Percentiles rank a stretch among this genome's conserved stretches.
These are phyloP conservation scores for Phtheirospermum japonicum DNA, from an alignment of 257 asterid species.

Conservation along the genomic window DNA sequence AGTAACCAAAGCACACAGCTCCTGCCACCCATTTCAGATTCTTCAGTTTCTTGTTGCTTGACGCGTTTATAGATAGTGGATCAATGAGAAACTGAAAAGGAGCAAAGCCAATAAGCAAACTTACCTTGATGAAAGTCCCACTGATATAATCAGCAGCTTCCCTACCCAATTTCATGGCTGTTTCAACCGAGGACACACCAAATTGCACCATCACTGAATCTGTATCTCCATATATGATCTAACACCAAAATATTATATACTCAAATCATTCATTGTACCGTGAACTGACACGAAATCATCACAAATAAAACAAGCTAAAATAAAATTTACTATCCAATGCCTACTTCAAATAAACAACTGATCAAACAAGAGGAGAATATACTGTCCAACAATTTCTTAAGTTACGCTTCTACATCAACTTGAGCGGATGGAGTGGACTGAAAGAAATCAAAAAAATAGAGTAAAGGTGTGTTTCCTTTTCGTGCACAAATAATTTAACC, in stretches of 20 bases:
- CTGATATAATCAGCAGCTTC: slow-evolving; percentile 96
- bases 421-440: no score
- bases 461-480: no score
- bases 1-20: slow-evolving; percentile 17
- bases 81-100: slow-evolving; percentile 13
- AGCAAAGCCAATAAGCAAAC: slow-evolving; percentile 20
- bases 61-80: slow-evolving; percentile 14
- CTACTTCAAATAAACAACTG: slow-evolving; percentile 6
- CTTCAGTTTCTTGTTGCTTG: slow-evolving; percentile 14
- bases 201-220: slow-evolving; percentile 99
- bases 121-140: slow-evolving; percentile 80
- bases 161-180: slow-evolving; percentile 90
- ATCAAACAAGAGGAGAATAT: slow-evolving; percentile 9
- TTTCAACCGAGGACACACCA: slow-evolving; percentile 87
- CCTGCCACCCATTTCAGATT: slow-evolving; percentile 19
- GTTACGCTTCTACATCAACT: no score
- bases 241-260: slow-evolving; percentile 27
- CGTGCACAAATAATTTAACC: no score
- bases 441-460: no score
- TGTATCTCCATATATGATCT: slow-evolving; percentile 99
- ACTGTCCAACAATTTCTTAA: background rate
- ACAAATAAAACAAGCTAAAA: slow-evolving; percentile 9
- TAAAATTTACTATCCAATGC: background rate
- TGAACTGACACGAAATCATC: background rate
- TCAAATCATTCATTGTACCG: background rate